phyloP scores from a whole-genome alignment of 148 eudicot species.

The Camellia sinensis region DNA sequence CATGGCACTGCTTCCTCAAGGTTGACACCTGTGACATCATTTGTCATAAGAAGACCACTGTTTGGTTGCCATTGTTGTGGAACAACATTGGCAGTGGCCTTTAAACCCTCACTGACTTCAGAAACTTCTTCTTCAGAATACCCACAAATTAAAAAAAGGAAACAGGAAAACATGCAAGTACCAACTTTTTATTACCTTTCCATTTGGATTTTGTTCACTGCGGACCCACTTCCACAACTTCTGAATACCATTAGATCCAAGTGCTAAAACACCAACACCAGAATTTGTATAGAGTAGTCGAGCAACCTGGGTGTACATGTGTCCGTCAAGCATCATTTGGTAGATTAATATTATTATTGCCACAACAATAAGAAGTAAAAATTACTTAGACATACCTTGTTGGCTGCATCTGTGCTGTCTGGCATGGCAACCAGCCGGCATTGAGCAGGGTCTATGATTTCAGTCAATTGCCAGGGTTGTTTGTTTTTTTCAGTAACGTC shows the following conservation, averaged over 20 bases:
- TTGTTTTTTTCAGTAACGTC: conserved; percentile 62
- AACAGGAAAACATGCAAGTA: background rate
- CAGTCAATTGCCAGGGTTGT: conserved; percentile 82
- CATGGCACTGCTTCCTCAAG: conserved; percentile 92
- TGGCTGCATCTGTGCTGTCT: conserved; percentile 60
- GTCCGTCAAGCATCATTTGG: conserved; percentile 4
- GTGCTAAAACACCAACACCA: conserved; percentile 79
- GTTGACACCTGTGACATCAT: conserved; percentile 82
- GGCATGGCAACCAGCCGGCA: conserved; percentile 85
- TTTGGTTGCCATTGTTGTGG: conserved; percentile 98
- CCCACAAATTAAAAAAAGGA: background rate
- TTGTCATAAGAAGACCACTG: conserved; percentile 93
- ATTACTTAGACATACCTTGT: conserved; percentile 47
- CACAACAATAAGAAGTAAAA: conserved; percentile 10
- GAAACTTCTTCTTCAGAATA: conserved; percentile 17
- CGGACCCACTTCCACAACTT: conserved; percentile 87
- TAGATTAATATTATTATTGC: background rate
- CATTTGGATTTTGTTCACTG: conserved; percentile 75
- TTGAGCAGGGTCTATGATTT: conserved; percentile 72
- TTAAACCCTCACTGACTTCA: conserved; percentile 23
- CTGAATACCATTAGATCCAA: conserved; percentile 67
- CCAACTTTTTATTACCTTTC: conserved; percentile 51
- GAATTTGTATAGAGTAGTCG: conserved; percentile 83
- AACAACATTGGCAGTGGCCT: conserved; percentile 90
- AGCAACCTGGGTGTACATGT: conserved; percentile 48